Conservation (phyloP, 2,329 filamentous ascomycete species). For the Penicillium italicum region DNA sequence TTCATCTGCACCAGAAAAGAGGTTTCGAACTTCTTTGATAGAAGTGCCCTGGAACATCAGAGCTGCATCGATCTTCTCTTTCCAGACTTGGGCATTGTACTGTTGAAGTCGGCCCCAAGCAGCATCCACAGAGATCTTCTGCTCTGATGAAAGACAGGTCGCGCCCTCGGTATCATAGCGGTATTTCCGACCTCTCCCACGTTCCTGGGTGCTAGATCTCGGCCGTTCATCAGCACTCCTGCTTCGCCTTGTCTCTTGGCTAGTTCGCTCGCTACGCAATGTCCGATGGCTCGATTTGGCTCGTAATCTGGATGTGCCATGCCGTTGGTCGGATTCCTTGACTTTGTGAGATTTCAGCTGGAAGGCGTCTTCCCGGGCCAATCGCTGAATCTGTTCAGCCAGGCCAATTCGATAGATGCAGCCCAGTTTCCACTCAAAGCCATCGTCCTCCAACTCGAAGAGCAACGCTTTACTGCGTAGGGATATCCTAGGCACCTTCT, state of each 20-base stretch:
- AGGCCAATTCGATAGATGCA: conserved; percentile 89
- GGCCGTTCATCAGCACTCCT: conserved; percentile 54
- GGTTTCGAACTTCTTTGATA: conserved; percentile 73
- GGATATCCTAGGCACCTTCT: conserved; percentile 79
- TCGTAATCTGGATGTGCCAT: conserved; percentile 51
- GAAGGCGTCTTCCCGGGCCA: conserved; percentile 88
- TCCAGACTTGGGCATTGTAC: conserved; percentile 89
- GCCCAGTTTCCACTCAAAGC: conserved; percentile 95
- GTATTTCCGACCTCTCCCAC: conserved; percentile 39
- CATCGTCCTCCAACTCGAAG: conserved; percentile 91
- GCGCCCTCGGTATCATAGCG: conserved; percentile 78
- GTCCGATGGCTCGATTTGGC: conserved; percentile 51
- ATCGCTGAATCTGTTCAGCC: conserved; percentile 81
- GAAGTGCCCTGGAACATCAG: conserved; percentile 65
- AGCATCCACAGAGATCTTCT: conserved; percentile 70
- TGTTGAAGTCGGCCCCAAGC: conserved; percentile 71
- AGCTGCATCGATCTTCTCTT: conserved; percentile 76
- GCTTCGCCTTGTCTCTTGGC: conserved; percentile 47
- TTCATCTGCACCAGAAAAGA: conserved; percentile 80
- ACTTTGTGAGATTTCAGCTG: conserved; percentile 81
- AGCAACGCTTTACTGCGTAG: conserved; percentile 75
- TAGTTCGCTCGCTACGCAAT: conserved; percentile 39
- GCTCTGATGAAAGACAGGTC: conserved; percentile 65
- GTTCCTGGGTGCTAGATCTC: conserved; percentile 31
- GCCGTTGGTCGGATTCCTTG: conserved; percentile 60